phyloP scores from a whole-genome alignment of 2,329 filamentous ascomycete genomes.

The Fusarium protoensiforme region DNA sequence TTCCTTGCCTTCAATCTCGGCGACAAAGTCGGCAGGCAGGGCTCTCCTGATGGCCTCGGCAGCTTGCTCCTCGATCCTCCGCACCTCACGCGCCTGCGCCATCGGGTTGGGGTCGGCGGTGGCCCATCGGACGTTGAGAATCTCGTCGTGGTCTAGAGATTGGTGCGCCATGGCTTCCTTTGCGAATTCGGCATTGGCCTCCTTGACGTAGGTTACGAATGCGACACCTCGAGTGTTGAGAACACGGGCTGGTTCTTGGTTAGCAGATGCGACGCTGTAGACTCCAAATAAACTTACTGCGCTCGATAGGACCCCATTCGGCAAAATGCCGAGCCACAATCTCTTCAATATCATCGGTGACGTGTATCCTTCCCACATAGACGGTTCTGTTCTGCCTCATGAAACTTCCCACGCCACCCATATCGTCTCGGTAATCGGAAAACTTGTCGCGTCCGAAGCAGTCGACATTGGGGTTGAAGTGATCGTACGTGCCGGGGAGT shows the following conservation, averaged over 20 bases:
- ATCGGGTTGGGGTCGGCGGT: slow-evolving; percentile 96
- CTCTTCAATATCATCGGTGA: slow-evolving; percentile 97
- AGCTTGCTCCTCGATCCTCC: slow-evolving; percentile 92
- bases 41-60: slow-evolving; percentile 92
- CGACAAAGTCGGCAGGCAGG: slow-evolving; percentile 88
- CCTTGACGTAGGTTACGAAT: slow-evolving; percentile 94
- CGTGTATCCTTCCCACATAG: slow-evolving; percentile 93
- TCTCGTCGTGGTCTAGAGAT: slow-evolving; percentile 88
- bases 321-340: slow-evolving; percentile 94
- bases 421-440: slow-evolving; percentile 93
- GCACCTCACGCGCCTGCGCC: slow-evolving; percentile 90
- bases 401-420: slow-evolving; percentile 96
- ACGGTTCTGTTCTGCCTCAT: slow-evolving; percentile 93
- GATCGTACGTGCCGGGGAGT: slow-evolving; percentile 84
- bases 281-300: slow-evolving; percentile 57
- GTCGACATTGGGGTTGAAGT: slow-evolving; percentile 94
- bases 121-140: slow-evolving; percentile 96
- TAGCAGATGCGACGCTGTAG: slow-evolving; percentile 6
- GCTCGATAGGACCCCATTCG: slow-evolving; percentile 95
- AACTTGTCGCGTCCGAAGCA: slow-evolving; percentile 91
- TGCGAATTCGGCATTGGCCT: slow-evolving; percentile 89
- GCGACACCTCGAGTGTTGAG: slow-evolving; percentile 90
- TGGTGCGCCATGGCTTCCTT: slow-evolving; percentile 98
- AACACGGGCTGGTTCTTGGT: slow-evolving; percentile 68
- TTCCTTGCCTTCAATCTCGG: slow-evolving; percentile 92